These are phyloP conservation scores for Apodospora peruviana DNA, from an alignment of 495 filamentous ascomycete genomes.

Conservation along the genomic window DNA sequence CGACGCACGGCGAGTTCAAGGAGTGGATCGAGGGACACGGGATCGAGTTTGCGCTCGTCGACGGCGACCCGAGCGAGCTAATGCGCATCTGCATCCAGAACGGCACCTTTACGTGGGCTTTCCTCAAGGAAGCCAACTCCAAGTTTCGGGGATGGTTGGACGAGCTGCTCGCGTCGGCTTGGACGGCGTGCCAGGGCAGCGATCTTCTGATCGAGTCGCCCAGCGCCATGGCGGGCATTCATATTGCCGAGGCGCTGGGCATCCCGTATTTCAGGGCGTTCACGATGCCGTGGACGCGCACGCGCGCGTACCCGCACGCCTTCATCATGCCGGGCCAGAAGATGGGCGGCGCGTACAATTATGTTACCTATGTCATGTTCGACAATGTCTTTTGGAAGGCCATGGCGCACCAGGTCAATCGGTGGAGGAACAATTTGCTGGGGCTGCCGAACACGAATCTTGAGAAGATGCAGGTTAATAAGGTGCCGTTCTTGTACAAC, in stretches of 20 bases:
- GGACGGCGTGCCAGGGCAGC: slow-evolving; percentile 76
- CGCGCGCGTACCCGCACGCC: slow-evolving; percentile 91
- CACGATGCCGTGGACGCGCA: slow-evolving; percentile 98
- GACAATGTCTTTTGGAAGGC: slow-evolving; percentile 96
- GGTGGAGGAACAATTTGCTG: slow-evolving; percentile 79
- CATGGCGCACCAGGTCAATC: slow-evolving; percentile 85
- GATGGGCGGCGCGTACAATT: slow-evolving; percentile 93
- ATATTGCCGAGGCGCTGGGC: slow-evolving; percentile 91
- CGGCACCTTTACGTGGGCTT: slow-evolving; percentile 93
- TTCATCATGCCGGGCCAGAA: slow-evolving; percentile 93
- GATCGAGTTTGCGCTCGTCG: slow-evolving; percentile 84
- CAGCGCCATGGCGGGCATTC: slow-evolving; percentile 96
- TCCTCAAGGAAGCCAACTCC: slow-evolving; percentile 76
- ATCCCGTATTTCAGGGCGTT: slow-evolving; percentile 98
- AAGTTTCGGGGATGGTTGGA: slow-evolving; percentile 96
- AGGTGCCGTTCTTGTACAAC: slow-evolving; percentile 96
- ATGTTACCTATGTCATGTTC: slow-evolving; percentile 93
- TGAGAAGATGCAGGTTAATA: slow-evolving; percentile 91
- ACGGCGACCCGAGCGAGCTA: slow-evolving; percentile 87
- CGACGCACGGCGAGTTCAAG: slow-evolving; percentile 86
- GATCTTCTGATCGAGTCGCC: slow-evolving; percentile 93
- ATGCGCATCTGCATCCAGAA: slow-evolving; percentile 96
- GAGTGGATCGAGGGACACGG: slow-evolving; percentile 85
- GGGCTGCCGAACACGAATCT: slow-evolving; percentile 73
- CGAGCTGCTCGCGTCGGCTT: slow-evolving; percentile 76